These are phyloP conservation scores for Chalciporus pseudorubinellus DNA, from an alignment of 768 basidiomycete genomes.

Conservation along the genomic window DNA sequence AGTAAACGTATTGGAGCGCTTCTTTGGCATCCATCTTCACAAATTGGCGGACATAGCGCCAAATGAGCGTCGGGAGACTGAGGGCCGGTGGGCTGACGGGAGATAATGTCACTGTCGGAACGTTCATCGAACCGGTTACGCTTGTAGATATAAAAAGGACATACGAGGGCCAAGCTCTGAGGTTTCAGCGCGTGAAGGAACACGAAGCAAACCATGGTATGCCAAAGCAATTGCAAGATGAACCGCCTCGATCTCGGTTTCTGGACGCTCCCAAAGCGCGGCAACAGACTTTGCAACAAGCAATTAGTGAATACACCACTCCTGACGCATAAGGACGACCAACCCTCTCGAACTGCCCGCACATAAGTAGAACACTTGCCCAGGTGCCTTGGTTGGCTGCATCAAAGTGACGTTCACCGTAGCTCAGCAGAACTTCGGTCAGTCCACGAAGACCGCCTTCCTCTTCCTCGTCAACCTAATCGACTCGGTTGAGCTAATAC, in stretches of 20 bases:
- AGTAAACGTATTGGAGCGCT: conserved; percentile 93
- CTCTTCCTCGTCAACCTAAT: conserved; percentile 77
- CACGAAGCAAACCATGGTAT: conserved; percentile 88
- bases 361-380: conserved; percentile 83
- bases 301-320: not conserved
- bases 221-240: conserved; percentile 90
- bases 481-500: not conserved
- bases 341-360: conserved; percentile 93
- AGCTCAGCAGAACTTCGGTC: conserved; percentile 71
- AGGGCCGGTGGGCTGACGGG: conserved; percentile 69
- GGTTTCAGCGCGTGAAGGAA: conserved; percentile 77
- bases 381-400: conserved; percentile 64
- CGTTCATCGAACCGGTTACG: not conserved
- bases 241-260: conserved; percentile 89
- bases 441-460: conserved; percentile 71
- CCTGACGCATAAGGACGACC: conserved; percentile 19
- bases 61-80: conserved; percentile 80
- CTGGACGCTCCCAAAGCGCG: conserved; percentile 81
- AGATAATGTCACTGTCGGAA: conserved; percentile 60
- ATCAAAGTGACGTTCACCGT: conserved; percentile 83
- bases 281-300: conserved; percentile 68
- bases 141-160: not conserved
- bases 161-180: conserved; percentile 81
- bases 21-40: conserved; percentile 91
- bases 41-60: conserved; percentile 92